Evolutionary conservation across 176 grass and related monocot species (phyloP).

Genomic region (Phoenix dactylifera): DNA sequence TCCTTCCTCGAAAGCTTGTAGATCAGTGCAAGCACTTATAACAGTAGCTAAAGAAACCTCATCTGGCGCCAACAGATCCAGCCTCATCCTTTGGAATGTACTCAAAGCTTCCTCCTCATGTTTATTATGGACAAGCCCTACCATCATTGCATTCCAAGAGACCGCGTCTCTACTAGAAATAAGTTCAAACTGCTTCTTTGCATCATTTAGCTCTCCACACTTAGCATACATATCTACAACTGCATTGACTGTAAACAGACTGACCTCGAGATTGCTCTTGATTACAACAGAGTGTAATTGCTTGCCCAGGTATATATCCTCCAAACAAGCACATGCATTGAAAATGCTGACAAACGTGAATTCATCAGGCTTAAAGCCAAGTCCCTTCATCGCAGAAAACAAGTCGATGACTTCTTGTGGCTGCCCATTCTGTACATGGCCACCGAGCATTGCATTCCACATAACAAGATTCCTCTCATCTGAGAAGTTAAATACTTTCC

Average conservation of each 20-base stretch:
- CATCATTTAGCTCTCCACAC: slow-evolving; percentile 33
- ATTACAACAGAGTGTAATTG: slow-evolving; percentile 48
- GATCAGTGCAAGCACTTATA: slow-evolving; percentile 45
- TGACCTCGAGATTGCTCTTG: slow-evolving; percentile 31
- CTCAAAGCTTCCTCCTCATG: slow-evolving; percentile 31
- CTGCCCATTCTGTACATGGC: slow-evolving; percentile 43
- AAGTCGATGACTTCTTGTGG: slow-evolving; percentile 30
- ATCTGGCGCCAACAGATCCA: slow-evolving; percentile 28
- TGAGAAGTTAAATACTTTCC: slow-evolving; percentile 40
- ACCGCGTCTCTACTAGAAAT: slow-evolving; percentile 45
- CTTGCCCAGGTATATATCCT: slow-evolving; percentile 29
- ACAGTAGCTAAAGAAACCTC: slow-evolving; percentile 52
- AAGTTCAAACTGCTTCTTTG: slow-evolving; percentile 36
- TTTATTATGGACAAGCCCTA: slow-evolving; percentile 51
- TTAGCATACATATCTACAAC: slow-evolving; percentile 64
- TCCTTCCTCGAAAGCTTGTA: slow-evolving; percentile 42
- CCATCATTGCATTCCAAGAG: slow-evolving; percentile 70
- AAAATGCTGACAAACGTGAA: slow-evolving; percentile 59
- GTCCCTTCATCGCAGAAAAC: slow-evolving; percentile 33
- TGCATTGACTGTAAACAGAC: slow-evolving; percentile 61
- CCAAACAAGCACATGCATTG: slow-evolving; percentile 28
- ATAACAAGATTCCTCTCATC: slow-evolving; percentile 47
- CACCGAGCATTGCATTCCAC: slow-evolving; percentile 65
- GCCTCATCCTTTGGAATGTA: slow-evolving; percentile 42
- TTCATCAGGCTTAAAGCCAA: slow-evolving; percentile 38